Evolutionary conservation across 495 filamentous ascomycete species (phyloP), one percentile per base, ranked within the genome.

Genomic region (Sporormia fimetaria): DNA sequence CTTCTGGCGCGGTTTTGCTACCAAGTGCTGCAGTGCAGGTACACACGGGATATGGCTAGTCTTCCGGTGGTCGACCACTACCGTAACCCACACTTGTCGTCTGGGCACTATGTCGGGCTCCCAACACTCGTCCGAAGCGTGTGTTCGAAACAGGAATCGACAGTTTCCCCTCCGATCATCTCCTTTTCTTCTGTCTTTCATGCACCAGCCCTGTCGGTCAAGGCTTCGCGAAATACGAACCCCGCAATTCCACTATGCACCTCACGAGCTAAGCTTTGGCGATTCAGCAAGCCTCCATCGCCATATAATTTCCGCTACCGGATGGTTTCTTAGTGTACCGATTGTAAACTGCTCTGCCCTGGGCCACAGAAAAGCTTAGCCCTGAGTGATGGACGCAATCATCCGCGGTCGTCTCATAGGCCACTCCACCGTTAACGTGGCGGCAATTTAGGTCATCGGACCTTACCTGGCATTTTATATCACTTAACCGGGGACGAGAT

Each of bases 401-500:
- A 21, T 14, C n/a, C 15, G 17, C 14, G 22, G 17, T 26, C 0
- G 12, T 39, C 20, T 18, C 12, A 46, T 39, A 21, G 29, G 37
- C 24, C 20, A 20, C 24, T 17, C 37, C 23, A 7, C 9, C 28
- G 23, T 21, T 2, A 12, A 15, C 6, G 15, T 18, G 32, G 30
- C 33, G 3, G 33, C 33, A 49, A 49, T 49, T 33, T 49, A 39
- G 40, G 26, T 30, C 33, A 20, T 10, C 26, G 12, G 39, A 42
- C 22, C 26, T 33, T 25, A 40, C 44, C 44, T 20, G 44, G 44
- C 9, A 21, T 17, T 26, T 20, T 2, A 40, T 22, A n/a, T 40
- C 14, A 29, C 21, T 27, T 22, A n/a, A 33, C 17, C 40, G n/a
- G 33, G 40, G 4, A 33, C 40, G 33, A 9, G 16, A 11, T 34